A percentile compares a stretch with the other conserved stretches of the same genome.
These are phyloP conservation scores for Pueraria montana DNA, from an alignment of 306 rosid species.

Conservation along the genomic window DNA sequence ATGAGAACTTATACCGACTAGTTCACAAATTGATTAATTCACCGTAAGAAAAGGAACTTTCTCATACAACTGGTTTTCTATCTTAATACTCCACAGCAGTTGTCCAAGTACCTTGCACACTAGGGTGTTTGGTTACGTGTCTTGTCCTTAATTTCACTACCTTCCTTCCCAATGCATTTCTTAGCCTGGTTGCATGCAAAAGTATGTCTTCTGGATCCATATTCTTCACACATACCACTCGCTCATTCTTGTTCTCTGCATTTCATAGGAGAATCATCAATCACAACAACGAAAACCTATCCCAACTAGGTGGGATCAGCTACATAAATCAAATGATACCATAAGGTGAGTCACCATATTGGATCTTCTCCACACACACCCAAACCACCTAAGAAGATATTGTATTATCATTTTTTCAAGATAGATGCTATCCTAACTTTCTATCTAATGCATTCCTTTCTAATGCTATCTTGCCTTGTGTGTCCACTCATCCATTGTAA, in stretches of 20 bases:
- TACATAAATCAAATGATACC: background rate
- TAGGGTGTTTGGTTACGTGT: constrained; percentile 84
- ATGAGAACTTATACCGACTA: constrained; percentile 9
- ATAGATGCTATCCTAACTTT: background rate
- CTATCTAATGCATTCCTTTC: background rate
- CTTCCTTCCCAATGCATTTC: constrained; percentile 93
- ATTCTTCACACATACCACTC: constrained; percentile 87
- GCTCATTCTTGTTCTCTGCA: constrained; percentile 76
- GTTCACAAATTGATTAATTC: constrained; percentile 11
- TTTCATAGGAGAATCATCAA: constrained; percentile 39
- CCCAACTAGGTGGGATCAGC: background rate
- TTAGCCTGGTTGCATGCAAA: constrained; percentile 72
- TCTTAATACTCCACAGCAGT: constrained; percentile 71
- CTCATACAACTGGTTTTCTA: constrained; percentile 30
- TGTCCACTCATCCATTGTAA: constrained; percentile 6
- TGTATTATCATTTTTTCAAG: background rate
- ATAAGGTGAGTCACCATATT: background rate
- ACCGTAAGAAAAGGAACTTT: constrained; percentile 25
- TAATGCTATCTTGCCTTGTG: background rate
- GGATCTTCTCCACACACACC: background rate
- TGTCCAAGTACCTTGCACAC: constrained; percentile 97
- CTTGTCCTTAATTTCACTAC: constrained; percentile 90
- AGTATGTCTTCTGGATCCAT: constrained; percentile 83
- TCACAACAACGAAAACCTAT: background rate
- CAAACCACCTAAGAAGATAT: background rate